phyloP scores from a whole-genome alignment of 1,284 basidiomycete genomes.

The Austropuccinia psidii region DNA sequence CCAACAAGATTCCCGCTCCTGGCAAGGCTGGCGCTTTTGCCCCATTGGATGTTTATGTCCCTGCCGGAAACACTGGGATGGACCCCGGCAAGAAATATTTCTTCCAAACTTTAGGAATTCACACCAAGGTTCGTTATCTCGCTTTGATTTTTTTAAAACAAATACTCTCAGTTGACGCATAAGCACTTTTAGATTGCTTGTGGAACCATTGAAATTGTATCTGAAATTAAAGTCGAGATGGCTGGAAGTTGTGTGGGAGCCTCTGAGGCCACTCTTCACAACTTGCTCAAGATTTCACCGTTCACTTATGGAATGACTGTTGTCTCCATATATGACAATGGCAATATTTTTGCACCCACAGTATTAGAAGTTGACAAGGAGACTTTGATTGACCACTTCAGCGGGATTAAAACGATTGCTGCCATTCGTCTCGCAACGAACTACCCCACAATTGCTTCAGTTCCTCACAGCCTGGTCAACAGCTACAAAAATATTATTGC shows the following conservation, averaged over 20 bases:
- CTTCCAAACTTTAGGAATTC: constrained; percentile 99
- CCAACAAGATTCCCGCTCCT: constrained; percentile 96
- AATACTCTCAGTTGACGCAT: no score
- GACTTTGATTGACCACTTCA: constrained; percentile 88
- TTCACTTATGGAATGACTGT: constrained; percentile 93
- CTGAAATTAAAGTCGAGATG: no score
- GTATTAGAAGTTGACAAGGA: constrained; percentile 93
- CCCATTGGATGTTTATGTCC: no score
- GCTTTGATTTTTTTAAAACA: no score
- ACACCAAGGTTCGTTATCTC: no score
- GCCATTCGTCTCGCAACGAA: constrained; percentile 86
- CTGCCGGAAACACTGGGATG: no score
- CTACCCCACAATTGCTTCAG: no score
- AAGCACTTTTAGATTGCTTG: no score
- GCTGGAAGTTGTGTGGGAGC: no score
- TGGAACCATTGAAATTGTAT: no score
- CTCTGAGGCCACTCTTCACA: constrained; percentile 94
- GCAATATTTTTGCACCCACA: constrained; percentile 67
- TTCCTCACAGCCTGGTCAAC: no score
- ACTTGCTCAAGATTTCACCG: constrained; percentile 80
- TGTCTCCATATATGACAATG: no score
- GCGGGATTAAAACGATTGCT: constrained; percentile 89
- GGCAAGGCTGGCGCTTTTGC: constrained; percentile 97
- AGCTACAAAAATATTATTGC: constrained; percentile 98
- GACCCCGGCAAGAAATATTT: constrained; percentile 98